Evolutionary conservation across 306 rosid species (phyloP).

Genomic region (Lablab purpureus): DNA sequence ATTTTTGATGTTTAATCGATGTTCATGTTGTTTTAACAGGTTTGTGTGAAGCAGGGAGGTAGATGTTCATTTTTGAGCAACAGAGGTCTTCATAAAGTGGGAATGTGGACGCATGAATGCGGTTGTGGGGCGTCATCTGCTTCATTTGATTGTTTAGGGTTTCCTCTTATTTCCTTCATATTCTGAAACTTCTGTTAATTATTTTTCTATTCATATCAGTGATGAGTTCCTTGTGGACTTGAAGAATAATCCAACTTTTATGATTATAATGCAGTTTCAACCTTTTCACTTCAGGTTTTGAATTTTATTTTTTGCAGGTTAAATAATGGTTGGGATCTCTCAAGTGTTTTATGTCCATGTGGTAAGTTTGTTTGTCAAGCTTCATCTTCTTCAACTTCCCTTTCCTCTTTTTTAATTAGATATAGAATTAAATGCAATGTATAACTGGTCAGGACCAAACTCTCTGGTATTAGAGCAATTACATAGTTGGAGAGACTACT

Average conservation of each 20-base stretch:
- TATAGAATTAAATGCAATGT: slow-evolving; percentile 39
- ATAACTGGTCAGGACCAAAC: slow-evolving; percentile 67
- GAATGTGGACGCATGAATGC: slow-evolving; percentile 90
- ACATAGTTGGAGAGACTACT: slow-evolving; percentile 78
- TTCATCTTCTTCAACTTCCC: slow-evolving; percentile 32
- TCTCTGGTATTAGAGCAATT: slow-evolving; percentile 54
- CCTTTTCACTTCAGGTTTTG: slow-evolving; percentile 5
- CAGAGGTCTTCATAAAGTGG: slow-evolving; percentile 70
- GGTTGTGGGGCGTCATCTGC: slow-evolving; percentile 62
- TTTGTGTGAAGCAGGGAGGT: slow-evolving; percentile 72
- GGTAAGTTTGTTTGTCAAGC: slow-evolving; percentile 61
- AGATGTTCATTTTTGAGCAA: slow-evolving; percentile 81
- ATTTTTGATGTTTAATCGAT: not conserved
- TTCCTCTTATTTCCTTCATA: slow-evolving; percentile 42
- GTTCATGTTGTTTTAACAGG: slow-evolving; percentile 51
- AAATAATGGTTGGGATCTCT: slow-evolving; percentile 72
- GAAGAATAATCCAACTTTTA: slow-evolving; percentile 5
- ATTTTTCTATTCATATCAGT: not conserved
- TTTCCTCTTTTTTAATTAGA: slow-evolving; percentile 10
- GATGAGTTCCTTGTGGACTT: slow-evolving; percentile 10
- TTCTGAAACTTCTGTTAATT: slow-evolving; percentile 16
- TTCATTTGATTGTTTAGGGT: slow-evolving; percentile 64
- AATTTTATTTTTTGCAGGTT: slow-evolving; percentile 56
- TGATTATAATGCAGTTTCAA: not conserved
- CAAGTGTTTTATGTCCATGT: slow-evolving; percentile 68